A percentile compares a stretch with the other conserved stretches of the same genome.
These are phyloP conservation scores for Diaporthe sp. DNA, from an alignment of 2,329 filamentous ascomycete genomes.

Conservation along the genomic window DNA sequence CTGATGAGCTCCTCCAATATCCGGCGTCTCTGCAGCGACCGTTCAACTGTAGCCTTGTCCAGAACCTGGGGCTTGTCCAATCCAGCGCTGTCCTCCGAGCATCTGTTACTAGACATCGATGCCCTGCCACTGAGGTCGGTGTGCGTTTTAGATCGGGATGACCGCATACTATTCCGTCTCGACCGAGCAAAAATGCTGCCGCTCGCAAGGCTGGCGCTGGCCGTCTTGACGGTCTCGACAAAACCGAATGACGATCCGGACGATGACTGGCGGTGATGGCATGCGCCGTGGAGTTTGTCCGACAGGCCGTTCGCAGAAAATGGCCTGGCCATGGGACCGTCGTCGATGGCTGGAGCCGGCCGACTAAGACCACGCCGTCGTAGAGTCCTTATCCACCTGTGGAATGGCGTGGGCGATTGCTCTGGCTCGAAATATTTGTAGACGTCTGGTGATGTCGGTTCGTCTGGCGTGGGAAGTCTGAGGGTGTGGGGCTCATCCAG, in stretches of 20 bases:
- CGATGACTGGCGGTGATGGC: constrained; percentile 66
- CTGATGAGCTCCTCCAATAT: constrained; percentile 86
- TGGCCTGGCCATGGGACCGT: constrained; percentile 48
- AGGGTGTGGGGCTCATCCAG: constrained; percentile 27
- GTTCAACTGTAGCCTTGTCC: constrained; percentile 77
- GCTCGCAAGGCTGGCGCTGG: constrained; percentile 80
- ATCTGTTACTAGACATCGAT: constrained; percentile 68
- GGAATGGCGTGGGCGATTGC: constrained; percentile 61
- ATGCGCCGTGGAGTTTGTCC: constrained; percentile 37
- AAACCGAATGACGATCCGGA: constrained; percentile 83
- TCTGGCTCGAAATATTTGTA: not conserved
- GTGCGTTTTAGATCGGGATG: constrained; percentile 66
- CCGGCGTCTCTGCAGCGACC: constrained; percentile 79
- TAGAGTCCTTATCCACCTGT: constrained; percentile 78
- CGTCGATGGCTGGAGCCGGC: constrained; percentile 45
- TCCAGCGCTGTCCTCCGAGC: constrained; percentile 73
- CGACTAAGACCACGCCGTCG: constrained; percentile 65
- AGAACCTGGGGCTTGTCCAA: constrained; percentile 63
- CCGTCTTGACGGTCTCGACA: constrained; percentile 83
- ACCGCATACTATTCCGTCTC: constrained; percentile 60
- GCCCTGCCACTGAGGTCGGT: constrained; percentile 72
- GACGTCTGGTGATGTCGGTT: not conserved
- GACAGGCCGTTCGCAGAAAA: constrained; percentile 39
- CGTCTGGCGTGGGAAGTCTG: not conserved
- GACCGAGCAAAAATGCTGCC: constrained; percentile 75